Evolutionary conservation across 2,329 filamentous ascomycete species (phyloP).

Genomic region (Aschersonia sp.): DNA sequence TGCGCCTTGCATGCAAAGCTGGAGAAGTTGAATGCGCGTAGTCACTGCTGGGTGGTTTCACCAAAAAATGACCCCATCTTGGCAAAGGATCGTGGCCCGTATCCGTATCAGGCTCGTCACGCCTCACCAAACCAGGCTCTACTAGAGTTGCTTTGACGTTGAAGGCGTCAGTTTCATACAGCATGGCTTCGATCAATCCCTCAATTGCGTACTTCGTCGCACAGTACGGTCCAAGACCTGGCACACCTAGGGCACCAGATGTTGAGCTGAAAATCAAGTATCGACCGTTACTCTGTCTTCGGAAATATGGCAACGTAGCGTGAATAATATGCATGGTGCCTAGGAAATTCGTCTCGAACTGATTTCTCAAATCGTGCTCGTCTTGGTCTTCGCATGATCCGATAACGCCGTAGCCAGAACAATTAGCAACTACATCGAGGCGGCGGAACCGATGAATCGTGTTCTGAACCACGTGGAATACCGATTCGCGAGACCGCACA

Average conservation of each 20-base stretch:
- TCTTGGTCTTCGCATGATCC: constrained; percentile 95
- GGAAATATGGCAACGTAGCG: constrained; percentile 74
- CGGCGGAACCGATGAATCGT: constrained; percentile 64
- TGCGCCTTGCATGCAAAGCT: constrained; percentile 74
- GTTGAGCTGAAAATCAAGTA: constrained; percentile 95
- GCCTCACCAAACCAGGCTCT: constrained; percentile 74
- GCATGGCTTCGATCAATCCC: constrained; percentile 87
- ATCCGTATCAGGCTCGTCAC: constrained; percentile 58
- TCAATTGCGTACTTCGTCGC: constrained; percentile 97
- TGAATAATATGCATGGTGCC: constrained; percentile 91
- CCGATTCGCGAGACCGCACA: constrained; percentile 68
- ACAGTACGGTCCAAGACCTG: constrained; percentile 85
- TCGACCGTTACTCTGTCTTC: constrained; percentile 58
- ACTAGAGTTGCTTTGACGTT: constrained; percentile 91
- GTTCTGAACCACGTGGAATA: constrained; percentile 54
- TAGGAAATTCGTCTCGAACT: constrained; percentile 97
- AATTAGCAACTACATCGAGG: constrained; percentile 84
- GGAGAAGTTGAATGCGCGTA: constrained; percentile 70
- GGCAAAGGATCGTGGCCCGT: constrained; percentile 41
- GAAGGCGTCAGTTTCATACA: constrained; percentile 85
- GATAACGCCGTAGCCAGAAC: constrained; percentile 89
- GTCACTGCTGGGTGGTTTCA: constrained; percentile 71
- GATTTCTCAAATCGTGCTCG: constrained; percentile 83
- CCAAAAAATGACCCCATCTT: constrained; percentile 82
- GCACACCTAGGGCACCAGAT: constrained; percentile 82